Evolutionary conservation across 352 stramenopile genomes (phyloP), one percentile per base, ranked within the genome.

Genomic region (Phytophthora hibernalis): DNA sequence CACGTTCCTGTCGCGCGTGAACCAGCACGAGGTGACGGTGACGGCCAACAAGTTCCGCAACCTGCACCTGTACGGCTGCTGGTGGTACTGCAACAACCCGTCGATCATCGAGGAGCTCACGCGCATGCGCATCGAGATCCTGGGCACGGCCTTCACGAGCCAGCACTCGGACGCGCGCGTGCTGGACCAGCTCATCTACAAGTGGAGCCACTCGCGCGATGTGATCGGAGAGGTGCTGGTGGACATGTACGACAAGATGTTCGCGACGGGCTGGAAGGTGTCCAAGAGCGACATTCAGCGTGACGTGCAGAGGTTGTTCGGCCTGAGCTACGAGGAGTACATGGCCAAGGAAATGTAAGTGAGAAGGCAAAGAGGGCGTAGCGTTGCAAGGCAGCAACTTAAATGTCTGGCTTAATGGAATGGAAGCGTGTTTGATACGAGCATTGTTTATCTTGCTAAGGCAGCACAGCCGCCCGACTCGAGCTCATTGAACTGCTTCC

Each of bases 41-140:
- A 79, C 97, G 22, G 93, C 92, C 56, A 95, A 93, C 70, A 98
- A 98, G 79, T 98, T 98, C 72, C 74, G 79, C 26, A 98, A 98
- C 71, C 62, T 98, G 47, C 93, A 98, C 61, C 61, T 98, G 26
- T 98, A 98, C 76, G 95, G 95, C 31, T 97, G 90, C 77, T 97
- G 89, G 89, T 98, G 93, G 92, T 98, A 97, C 81, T 98, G 91
- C 77, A 98, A 98, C 81, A 98, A 98, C 72, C 94, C 94, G 28
- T 97, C 85, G 43, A 97, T 98, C 50, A 98, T 98, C 47, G 65
- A 90, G 38, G 81, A 92, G 68, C 66, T 94, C 44, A 96, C 87
- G 8, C 76, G 69, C 21, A 97, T 98, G 92, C 80, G 96, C 50
- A 82, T 98, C 13, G 92, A 98, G 80, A 93, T 98, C 65, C 72